Percentiles rank a stretch among this genome's conserved stretches.
Evolutionary conservation across 768 basidiomycete genomes (phyloP).

Genomic region (Cystofilobasidium macerans): DNA sequence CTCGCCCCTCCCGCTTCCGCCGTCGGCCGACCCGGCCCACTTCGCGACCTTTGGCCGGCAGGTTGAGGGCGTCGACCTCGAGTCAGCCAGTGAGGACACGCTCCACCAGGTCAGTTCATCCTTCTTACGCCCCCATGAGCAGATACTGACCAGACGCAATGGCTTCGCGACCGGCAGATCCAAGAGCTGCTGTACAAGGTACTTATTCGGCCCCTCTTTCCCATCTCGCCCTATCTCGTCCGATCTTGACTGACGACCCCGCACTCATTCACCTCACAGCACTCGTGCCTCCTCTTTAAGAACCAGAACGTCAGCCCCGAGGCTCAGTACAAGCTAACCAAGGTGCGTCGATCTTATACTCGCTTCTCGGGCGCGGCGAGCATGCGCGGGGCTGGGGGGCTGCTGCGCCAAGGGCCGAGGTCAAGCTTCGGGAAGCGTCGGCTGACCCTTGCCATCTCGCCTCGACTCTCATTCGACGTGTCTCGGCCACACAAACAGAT

Average conservation of each 20-base stretch:
- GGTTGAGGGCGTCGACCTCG: constrained; percentile 61
- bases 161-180: constrained; percentile 42
- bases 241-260: not conserved
- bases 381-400: not conserved
- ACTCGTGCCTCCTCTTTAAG: constrained; percentile 64
- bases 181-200: constrained; percentile 68
- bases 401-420: no score
- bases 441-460: no score
- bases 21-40: constrained; percentile 56
- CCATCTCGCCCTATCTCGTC: not conserved
- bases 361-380: not conserved
- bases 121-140: not conserved
- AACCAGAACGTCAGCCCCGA: constrained; percentile 59
- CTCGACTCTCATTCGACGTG: no score
- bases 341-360: constrained; percentile 49
- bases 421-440: no score
- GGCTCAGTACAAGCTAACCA: constrained; percentile 73
- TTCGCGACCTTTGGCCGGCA: constrained; percentile 64
- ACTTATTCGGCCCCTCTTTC: constrained; percentile 23
- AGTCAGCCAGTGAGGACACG: constrained; percentile 48
- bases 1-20: constrained; percentile 55
- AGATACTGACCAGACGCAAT: not conserved
- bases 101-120: constrained; percentile 36
- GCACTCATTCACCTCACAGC: constrained; percentile 40
- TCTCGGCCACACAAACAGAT: no score